Percentiles rank a stretch among this genome's conserved stretches.
Conservation (phyloP, 2,329 filamentous ascomycete genomes). For the Rutstroemia sp. region DNA sequence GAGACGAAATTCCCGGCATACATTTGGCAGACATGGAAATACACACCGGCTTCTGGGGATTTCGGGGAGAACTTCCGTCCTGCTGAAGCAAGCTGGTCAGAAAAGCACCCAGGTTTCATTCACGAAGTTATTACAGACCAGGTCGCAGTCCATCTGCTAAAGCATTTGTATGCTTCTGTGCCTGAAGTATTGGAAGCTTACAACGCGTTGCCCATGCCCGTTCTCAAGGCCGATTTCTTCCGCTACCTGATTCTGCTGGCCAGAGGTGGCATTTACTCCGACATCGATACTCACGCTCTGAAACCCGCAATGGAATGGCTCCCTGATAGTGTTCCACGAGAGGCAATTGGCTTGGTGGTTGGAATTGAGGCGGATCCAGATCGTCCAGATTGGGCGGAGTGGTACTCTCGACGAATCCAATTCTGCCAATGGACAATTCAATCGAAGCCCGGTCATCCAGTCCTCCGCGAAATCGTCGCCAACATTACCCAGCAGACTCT, state of each 20-base stretch:
- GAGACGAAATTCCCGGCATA: conserved; percentile 88
- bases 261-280: conserved; percentile 76
- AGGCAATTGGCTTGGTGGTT: conserved; percentile 76
- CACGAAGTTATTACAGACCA: conserved; percentile 96
- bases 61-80: conserved; percentile 71
- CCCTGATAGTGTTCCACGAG: conserved; percentile 66
- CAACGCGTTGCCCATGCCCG: conserved; percentile 61
- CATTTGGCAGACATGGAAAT: conserved; percentile 99
- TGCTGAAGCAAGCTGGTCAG: conserved; percentile 83
- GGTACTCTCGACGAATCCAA: conserved; percentile 94
- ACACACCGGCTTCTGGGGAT: conserved; percentile 65
- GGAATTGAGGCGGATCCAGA: conserved; percentile 97
- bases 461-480: conserved; percentile 79
- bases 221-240: conserved; percentile 70
- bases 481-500: conserved; percentile 81
- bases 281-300: conserved; percentile 86
- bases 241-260: conserved; percentile 66
- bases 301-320: conserved; percentile 84
- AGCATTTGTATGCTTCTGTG: conserved; percentile 76
- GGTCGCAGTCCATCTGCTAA: conserved; percentile 72
- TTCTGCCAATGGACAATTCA: conserved; percentile 99
- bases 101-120: conserved; percentile 81
- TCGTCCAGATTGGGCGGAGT: conserved; percentile 82
- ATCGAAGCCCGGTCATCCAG: conserved; percentile 86
- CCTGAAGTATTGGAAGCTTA: conserved; percentile 76